A percentile compares a stretch with the other conserved stretches of the same genome.
Evolutionary conservation across 352 stramenopile species (phyloP).

Genomic region (Phytophthora meadii): DNA sequence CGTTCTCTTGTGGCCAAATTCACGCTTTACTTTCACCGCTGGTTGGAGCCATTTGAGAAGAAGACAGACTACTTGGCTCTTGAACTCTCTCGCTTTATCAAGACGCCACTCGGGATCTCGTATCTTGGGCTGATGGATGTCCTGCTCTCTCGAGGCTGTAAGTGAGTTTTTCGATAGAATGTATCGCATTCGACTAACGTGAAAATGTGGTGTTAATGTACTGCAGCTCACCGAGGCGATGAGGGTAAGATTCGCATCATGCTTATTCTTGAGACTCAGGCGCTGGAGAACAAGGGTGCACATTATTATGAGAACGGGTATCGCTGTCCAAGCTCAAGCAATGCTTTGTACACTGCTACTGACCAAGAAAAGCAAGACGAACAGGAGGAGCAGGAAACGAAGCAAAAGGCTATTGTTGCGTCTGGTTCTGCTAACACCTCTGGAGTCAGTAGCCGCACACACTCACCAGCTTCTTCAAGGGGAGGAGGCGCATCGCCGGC

Average conservation of each 20-base stretch:
- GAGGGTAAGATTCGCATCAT: slow-evolving; percentile 63
- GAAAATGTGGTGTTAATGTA: slow-evolving; percentile 14
- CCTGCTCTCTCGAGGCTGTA: slow-evolving; percentile 72
- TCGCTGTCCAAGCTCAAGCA: slow-evolving; percentile 68
- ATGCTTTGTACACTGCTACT: slow-evolving; percentile 42
- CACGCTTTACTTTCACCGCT: slow-evolving; percentile 83
- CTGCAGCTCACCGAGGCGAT: slow-evolving; percentile 55
- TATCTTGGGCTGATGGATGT: slow-evolving; percentile 88
- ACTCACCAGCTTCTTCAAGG: slow-evolving; percentile 40
- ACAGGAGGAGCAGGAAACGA: slow-evolving; percentile 30
- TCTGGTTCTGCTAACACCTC: slow-evolving; percentile 23
- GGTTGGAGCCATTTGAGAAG: slow-evolving; percentile 76
- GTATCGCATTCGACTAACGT: slow-evolving; percentile 6
- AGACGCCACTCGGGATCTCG: slow-evolving; percentile 77
- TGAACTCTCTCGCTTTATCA: slow-evolving; percentile 77
- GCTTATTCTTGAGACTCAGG: slow-evolving; percentile 80
- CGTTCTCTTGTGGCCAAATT: slow-evolving; percentile 87
- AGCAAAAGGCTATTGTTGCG: slow-evolving; percentile 26
- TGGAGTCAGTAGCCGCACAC: slow-evolving; percentile 31
- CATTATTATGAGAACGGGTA: slow-evolving; percentile 85
- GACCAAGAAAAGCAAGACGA: slow-evolving; percentile 45
- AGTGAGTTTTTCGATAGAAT: slow-evolving; percentile 14
- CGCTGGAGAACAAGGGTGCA: slow-evolving; percentile 75
- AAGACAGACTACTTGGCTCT: slow-evolving; percentile 67
- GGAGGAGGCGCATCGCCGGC: slow-evolving; percentile 26